Evolutionary conservation across 83 land plant species (phyloP).

Genomic region (Larix sibirica): DNA sequence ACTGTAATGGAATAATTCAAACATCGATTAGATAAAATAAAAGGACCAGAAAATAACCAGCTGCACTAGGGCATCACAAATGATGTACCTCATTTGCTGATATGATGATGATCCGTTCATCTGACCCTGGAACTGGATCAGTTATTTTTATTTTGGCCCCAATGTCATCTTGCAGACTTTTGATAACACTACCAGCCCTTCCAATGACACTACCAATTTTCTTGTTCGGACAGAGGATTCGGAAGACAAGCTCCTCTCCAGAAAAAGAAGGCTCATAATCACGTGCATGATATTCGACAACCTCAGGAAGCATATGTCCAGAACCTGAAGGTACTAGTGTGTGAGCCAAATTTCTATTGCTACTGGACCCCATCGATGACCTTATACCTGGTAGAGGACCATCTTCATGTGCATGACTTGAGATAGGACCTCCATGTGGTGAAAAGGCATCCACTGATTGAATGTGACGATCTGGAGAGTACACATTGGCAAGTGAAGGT

Average conservation of each 20-base stretch:
- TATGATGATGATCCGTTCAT: slow-evolving; percentile 61
- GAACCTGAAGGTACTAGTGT: slow-evolving; percentile 39
- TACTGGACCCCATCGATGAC: slow-evolving; percentile 19
- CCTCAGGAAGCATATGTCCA: slow-evolving; percentile 22
- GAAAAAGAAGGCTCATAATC: slow-evolving; percentile 20
- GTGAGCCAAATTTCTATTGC: slow-evolving; percentile 27
- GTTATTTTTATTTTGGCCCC: slow-evolving; percentile 67
- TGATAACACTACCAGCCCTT: slow-evolving; percentile 63
- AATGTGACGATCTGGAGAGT: slow-evolving; percentile 48
- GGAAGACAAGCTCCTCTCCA: slow-evolving; percentile 48
- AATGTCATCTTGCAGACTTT: slow-evolving; percentile 57
- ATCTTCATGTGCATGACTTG: slow-evolving; percentile 26
- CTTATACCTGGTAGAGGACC: slow-evolving; percentile 27
- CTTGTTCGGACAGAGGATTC: slow-evolving; percentile 59
- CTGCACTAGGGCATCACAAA: too few relatives aligned
- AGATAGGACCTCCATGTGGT: slow-evolving; percentile 19
- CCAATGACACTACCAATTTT: slow-evolving; percentile 72
- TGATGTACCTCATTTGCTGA: slow-evolving; percentile 59
- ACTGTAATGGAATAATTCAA: neutral
- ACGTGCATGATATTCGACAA: slow-evolving; percentile 27
- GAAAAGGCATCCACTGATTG: slow-evolving; percentile 48
- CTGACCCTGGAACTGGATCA: slow-evolving; percentile 49
- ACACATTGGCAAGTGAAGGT: slow-evolving; percentile 13
- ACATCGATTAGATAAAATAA: neutral
- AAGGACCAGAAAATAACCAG: too few relatives aligned